Percentiles rank a stretch among this genome's conserved stretches.
Evolutionary conservation across 345 rosid genomes (phyloP).

Genomic region (Odontarrhena argentea): DNA sequence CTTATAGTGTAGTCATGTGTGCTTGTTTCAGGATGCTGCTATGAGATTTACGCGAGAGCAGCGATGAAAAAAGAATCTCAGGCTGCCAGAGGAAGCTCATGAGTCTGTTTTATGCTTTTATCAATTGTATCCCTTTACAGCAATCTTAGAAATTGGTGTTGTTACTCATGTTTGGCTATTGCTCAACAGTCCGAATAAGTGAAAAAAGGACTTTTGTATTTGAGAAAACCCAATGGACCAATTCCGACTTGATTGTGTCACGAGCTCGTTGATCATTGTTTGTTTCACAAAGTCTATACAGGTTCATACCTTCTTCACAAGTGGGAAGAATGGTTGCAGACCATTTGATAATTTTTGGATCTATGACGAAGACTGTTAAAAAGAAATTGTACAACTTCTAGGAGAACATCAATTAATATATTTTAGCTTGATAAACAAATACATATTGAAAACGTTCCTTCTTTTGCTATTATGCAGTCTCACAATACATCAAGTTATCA

Average conservation of each 20-base stretch:
- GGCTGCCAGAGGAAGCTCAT: conserved; percentile 49
- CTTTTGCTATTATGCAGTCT: not conserved
- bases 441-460: not conserved
- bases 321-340: not conserved
- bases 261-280: not conserved
- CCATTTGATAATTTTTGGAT: too few species aligned
- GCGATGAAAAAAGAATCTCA: conserved; percentile 73
- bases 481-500: conserved; percentile 21
- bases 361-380: too few species aligned
- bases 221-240: conserved; percentile 8
- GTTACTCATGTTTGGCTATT: conserved; percentile 16
- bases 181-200: conserved; percentile 31
- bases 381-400: too few species aligned
- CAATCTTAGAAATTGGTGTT: not conserved
- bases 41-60: conserved; percentile 82
- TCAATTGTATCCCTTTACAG: not conserved
- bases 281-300: not conserved
- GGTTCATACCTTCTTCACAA: not conserved
- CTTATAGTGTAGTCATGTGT: not conserved
- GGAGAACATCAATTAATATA: too few species aligned
- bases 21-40: conserved; percentile 79
- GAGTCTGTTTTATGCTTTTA: conserved; percentile 16
- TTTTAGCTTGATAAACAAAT: not conserved
- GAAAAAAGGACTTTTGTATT: conserved; percentile 8
- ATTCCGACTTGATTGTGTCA: not conserved